These are phyloP conservation scores for Beauveria sp. DNA, from an alignment of 2,329 filamentous ascomycete genomes.

Conservation along the genomic window DNA sequence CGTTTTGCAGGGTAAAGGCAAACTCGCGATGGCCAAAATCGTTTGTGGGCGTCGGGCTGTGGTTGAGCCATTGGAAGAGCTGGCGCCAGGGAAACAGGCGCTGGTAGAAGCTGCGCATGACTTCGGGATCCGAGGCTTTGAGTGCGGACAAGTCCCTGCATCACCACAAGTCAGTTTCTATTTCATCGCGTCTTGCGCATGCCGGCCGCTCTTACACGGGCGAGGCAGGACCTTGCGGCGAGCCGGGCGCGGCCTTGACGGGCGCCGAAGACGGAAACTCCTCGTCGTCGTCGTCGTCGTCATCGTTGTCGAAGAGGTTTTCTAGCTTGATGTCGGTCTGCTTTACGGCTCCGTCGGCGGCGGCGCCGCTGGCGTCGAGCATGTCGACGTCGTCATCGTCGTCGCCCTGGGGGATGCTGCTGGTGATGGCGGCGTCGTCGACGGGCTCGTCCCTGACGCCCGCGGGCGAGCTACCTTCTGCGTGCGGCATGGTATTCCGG, in stretches of 20 bases:
- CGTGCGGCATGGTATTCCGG: conserved; percentile 34
- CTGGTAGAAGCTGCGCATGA: conserved; percentile 92
- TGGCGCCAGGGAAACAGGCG: conserved; percentile 91
- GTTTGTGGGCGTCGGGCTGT: conserved; percentile 73
- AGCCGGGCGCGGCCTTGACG: conserved; percentile 32
- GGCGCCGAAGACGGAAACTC: conserved; percentile 49
- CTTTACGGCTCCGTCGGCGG: conserved; percentile 22
- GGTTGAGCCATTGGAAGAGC: conserved; percentile 97
- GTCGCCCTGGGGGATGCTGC: conserved; percentile 22
- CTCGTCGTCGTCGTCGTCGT: conserved; percentile 56
- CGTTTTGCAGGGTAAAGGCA: conserved; percentile 87
- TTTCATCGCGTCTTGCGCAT: not conserved
- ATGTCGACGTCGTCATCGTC: conserved; percentile 33
- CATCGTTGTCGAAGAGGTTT: conserved; percentile 50
- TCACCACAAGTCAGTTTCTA: conserved; percentile 9
- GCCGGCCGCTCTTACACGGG: conserved; percentile 28
- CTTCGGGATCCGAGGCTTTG: conserved; percentile 63
- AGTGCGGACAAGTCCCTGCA: conserved; percentile 28
- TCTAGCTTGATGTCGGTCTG: conserved; percentile 47
- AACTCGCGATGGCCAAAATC: conserved; percentile 95
- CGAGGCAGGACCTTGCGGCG: conserved; percentile 33
- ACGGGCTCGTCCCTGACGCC: conserved; percentile 27
- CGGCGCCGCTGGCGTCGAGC: conserved; percentile 24
- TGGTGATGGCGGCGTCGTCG: conserved; percentile 22
- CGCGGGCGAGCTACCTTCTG: conserved; percentile 21